Evolutionary conservation across 129 eudicot species (phyloP), one percentile per base, ranked within the genome.

Genomic region (Arctium lappa): DNA sequence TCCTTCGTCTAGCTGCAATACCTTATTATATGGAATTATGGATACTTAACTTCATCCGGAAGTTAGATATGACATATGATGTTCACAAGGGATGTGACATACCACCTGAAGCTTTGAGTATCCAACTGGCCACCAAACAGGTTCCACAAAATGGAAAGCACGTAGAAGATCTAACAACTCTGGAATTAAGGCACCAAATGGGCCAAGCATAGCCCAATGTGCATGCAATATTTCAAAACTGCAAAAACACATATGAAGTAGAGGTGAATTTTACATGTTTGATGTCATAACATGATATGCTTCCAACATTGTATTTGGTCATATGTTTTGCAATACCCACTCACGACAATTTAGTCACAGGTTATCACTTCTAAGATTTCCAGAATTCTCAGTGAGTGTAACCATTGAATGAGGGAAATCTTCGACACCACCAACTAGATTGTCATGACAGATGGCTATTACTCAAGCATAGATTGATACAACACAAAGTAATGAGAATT

Each of bases 71-170:
- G 15, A 46, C 3, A 46, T 46, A 15, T 8, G 68, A 16, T 60
- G 68, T 60, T n/a, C 16, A 48, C 60, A 48, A 6, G 38, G 62
- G 78, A 53, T 69, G 22, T 5, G 34, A 69, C 65, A 76, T 36
- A 66, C 89, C 79, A 88, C 98, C 98, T 94, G 86, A 82, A 96
- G 99, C 87, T 96, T 96, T 63, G 99, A 93, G 85, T 96, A 96
- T 72, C 98, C 99, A 62, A 96, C 99, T 66, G 95, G 90, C 99
- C 99, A 96, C 99, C 99, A 96, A 29, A 96, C 98, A 73, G 99
- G 95, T 88, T 96, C 99, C n/a, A 82, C 91, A 82, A 96, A 96
- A 82, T 91, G 91, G 89, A 90, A 96, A 84, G 92, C 91, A 75
- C 97, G 97, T 46, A 75, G 79, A 16, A 90, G 86, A 69, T 96